These are phyloP conservation scores for Lepraria neglecta DNA, from an alignment of 495 filamentous ascomycete genomes.

Conservation along the genomic window DNA sequence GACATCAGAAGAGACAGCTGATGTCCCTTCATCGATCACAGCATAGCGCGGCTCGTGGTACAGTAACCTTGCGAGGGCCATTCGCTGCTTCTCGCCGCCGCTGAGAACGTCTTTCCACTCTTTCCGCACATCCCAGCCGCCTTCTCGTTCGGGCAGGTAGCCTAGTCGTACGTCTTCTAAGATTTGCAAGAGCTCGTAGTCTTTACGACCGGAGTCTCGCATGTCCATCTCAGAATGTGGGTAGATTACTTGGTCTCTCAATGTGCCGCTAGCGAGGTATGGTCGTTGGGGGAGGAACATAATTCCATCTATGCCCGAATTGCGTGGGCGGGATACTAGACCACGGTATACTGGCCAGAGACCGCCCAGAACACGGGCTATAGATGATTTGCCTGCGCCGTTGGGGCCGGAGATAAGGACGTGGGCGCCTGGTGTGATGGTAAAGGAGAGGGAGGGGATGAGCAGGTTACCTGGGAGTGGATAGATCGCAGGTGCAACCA, in stretches of 20 bases:
- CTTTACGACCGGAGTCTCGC: slow-evolving; percentile 68
- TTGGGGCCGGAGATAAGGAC: slow-evolving; percentile 92
- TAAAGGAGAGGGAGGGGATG: slow-evolving; percentile 78
- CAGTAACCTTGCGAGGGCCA: slow-evolving; percentile 80
- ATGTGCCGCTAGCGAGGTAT: slow-evolving; percentile 89
- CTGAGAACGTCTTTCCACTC: slow-evolving; percentile 98
- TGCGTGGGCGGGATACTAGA: slow-evolving; percentile 77
- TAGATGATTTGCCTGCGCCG: slow-evolving; percentile 86
- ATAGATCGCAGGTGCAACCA: slow-evolving; percentile 74
- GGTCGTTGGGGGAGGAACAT: slow-evolving; percentile 97
- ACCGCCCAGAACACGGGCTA: slow-evolving; percentile 83
- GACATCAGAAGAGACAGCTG: slow-evolving; percentile 87
- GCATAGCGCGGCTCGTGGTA: slow-evolving; percentile 95
- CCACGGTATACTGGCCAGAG: slow-evolving; percentile 95
- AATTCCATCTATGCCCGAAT: slow-evolving; percentile 77
- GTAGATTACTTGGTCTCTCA: slow-evolving; percentile 97
- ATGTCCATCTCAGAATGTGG: slow-evolving; percentile 93
- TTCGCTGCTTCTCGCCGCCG: slow-evolving; percentile 96
- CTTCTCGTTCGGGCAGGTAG: slow-evolving; percentile 85
- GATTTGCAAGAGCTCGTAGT: slow-evolving; percentile 64
- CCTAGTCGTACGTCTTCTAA: slow-evolving; percentile 79
- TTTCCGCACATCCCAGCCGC: slow-evolving; percentile 92
- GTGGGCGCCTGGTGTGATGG: slow-evolving; percentile 85
- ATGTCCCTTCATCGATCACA: slow-evolving; percentile 92
- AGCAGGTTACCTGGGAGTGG: slow-evolving; percentile 86